These are phyloP conservation scores for Colletotrichum horii DNA, from an alignment of 2,329 filamentous ascomycete species.

Conservation along the genomic window DNA sequence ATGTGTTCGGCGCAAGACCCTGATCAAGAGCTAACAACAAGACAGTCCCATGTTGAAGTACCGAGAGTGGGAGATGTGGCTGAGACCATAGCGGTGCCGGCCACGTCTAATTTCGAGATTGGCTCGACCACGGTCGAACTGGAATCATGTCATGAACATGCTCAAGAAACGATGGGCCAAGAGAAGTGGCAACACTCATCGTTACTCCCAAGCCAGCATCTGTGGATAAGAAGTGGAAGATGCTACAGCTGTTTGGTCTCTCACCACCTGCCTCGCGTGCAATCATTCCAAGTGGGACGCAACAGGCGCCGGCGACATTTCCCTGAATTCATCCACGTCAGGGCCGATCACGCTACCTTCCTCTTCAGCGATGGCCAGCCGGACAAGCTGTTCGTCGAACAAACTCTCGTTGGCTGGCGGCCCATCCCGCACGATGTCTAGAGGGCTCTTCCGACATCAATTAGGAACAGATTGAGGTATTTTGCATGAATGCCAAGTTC, in stretches of 20 bases:
- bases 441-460: neutral
- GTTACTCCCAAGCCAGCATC: neutral
- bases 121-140: neutral
- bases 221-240: neutral
- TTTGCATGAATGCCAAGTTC: neutral
- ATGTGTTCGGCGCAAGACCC: fast-evolving
- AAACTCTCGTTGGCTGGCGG: neutral
- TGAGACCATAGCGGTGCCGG: neutral
- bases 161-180: neutral
- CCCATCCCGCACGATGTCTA: neutral
- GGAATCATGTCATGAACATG: neutral
- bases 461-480: neutral
- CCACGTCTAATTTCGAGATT: neutral
- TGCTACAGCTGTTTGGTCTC: neutral
- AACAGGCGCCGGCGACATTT: neutral
- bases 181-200: neutral
- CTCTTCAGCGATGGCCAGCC: neutral
- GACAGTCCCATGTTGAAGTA: neutral
- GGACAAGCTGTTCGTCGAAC: neutral
- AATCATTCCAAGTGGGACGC: neutral
- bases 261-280: neutral
- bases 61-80: neutral
- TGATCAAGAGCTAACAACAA: neutral
- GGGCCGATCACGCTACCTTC: neutral
- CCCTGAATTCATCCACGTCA: neutral